phyloP scores from a whole-genome alignment of 2,329 filamentous ascomycete species.

The Cytospora piceae region DNA sequence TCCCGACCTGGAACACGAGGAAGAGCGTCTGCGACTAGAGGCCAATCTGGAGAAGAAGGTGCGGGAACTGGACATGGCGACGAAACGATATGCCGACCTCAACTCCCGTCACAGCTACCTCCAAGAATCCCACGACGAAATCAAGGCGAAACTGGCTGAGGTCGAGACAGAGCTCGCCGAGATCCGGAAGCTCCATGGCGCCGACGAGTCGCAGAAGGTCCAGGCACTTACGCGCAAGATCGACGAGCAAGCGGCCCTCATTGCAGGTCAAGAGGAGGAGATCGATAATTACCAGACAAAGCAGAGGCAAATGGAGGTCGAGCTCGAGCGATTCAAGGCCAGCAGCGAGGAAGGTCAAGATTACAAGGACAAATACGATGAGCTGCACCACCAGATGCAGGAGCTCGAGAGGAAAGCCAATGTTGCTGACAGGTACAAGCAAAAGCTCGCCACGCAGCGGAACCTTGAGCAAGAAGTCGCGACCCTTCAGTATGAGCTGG shows the following conservation, averaged over 20 bases:
- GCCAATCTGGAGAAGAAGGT: constrained; percentile 41
- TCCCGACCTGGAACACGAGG: constrained; percentile 60
- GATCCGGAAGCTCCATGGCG: constrained; percentile 53
- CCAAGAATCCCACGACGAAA: constrained; percentile 65
- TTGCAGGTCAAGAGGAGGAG: constrained; percentile 70
- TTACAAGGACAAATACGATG: constrained; percentile 62
- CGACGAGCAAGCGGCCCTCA: constrained; percentile 71
- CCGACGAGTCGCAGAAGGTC: constrained; percentile 56
- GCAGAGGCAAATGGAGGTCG: constrained; percentile 51
- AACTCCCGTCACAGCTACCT: constrained; percentile 63
- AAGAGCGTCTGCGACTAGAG: constrained; percentile 55
- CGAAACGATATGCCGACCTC: constrained; percentile 62
- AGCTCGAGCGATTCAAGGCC: constrained; percentile 52
- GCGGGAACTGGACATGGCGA: constrained; percentile 50
- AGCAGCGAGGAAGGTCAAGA: constrained; percentile 54
- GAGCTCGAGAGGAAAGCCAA: constrained; percentile 66
- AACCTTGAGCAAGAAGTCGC: constrained; percentile 59
- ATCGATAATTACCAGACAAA: constrained; percentile 55
- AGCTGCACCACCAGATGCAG: constrained; percentile 61
- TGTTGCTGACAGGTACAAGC: constrained; percentile 63
- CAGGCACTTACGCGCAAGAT: constrained; percentile 59
- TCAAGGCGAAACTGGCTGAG: constrained; percentile 65
- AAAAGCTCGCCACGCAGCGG: constrained; percentile 63
- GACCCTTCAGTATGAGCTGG: constrained; percentile 58
- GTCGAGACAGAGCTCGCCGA: constrained; percentile 58